Conservation (phyloP, 805 yeast genomes). For the Kregervanrija pseudodelftensis region DNA sequence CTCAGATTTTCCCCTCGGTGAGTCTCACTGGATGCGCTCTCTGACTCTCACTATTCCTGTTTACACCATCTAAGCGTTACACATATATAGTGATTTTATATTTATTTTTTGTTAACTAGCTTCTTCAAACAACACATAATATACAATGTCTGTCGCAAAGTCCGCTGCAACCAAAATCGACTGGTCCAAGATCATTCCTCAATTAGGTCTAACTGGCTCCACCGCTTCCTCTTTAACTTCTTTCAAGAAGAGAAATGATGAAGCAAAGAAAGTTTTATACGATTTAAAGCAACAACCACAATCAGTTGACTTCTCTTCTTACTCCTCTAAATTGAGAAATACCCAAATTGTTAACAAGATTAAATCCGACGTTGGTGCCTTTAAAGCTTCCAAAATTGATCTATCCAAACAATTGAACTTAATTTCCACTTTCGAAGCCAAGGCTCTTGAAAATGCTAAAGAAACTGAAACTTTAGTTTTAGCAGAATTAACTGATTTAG, state of each 20-base stretch:
- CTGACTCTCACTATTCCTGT: too few species aligned
- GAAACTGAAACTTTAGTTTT: slow-evolving; percentile 84
- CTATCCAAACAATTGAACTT: slow-evolving; percentile 84
- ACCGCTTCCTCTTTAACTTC: slow-evolving; percentile 80
- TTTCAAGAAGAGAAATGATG: slow-evolving; percentile 98
- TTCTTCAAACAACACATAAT: too few species aligned
- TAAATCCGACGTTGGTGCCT: slow-evolving; percentile 65
- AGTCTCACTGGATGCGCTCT: too few species aligned
- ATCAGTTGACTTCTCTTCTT: slow-evolving; percentile 72
- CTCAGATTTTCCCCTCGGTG: too few species aligned
- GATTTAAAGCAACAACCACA: slow-evolving; percentile 68
- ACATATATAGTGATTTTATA: too few species aligned
- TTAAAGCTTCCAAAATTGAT: slow-evolving; percentile 82
- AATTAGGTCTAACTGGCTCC: slow-evolving; percentile 86
- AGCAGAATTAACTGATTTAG: slow-evolving; percentile 77
- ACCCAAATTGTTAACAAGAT: slow-evolving; percentile 69
- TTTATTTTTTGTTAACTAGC: too few species aligned
- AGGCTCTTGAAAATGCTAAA: slow-evolving; percentile 93
- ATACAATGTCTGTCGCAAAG: slow-evolving; percentile 15
- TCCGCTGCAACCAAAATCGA: slow-evolving; percentile 61
- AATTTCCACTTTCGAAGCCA: slow-evolving; percentile 87
- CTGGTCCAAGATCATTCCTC: slow-evolving; percentile 87
- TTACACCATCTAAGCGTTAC: too few species aligned
- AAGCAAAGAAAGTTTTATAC: slow-evolving; percentile 78
- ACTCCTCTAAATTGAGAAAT: slow-evolving; percentile 79